Evolutionary conservation across 2,329 filamentous ascomycete species (phyloP), one percentile per base, ranked within the genome.

Genomic region (Exserohilum turcica): DNA sequence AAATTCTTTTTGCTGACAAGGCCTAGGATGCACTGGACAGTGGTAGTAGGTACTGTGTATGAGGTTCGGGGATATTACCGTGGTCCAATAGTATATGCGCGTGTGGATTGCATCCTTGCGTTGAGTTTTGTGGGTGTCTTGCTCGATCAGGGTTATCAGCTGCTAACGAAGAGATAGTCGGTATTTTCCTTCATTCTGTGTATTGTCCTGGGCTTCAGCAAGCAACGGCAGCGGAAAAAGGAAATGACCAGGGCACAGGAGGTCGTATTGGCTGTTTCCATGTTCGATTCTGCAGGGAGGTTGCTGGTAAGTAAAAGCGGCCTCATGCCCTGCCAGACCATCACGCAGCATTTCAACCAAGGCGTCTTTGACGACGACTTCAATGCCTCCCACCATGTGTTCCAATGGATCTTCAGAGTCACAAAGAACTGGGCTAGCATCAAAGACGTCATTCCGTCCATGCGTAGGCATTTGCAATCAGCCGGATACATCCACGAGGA

Each of bases 331-430:
- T 87, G 82, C 37, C 83, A 87, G 54, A 90, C 92, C 62, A 90
- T 96, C 56, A 94, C 91, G 1, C 87, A 62, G 88, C 70, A 86
- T 40, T 73, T 72, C 37, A 63, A 71, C 31, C 68, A 64, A 43
- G 57, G 61, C 29, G 86, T 84, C 24, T 84, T 87, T 47, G 85
- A 87, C 54, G 90, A 95, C 55, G 84, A 87, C 12, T 92, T 96
- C 65, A 86, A 86, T 50, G 86, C 86, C 19, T 84, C 85, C 0
- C 91, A 96, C 68, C 85, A 89, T 0, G 85, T 92, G 1, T 96
- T 94, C 73, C 85, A 92, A 43, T 96, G 92, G 92, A 87, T 94
- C 66, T 95, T 90, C 68, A 84, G 89, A 51, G 89, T 91, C 2
- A 90, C 89, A 6, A 83, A 86, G 53, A 88, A 92, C 71, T 96